These are phyloP conservation scores for Daldinia sp. DNA, from an alignment of 2,329 filamentous ascomycete species.

Conservation along the genomic window DNA sequence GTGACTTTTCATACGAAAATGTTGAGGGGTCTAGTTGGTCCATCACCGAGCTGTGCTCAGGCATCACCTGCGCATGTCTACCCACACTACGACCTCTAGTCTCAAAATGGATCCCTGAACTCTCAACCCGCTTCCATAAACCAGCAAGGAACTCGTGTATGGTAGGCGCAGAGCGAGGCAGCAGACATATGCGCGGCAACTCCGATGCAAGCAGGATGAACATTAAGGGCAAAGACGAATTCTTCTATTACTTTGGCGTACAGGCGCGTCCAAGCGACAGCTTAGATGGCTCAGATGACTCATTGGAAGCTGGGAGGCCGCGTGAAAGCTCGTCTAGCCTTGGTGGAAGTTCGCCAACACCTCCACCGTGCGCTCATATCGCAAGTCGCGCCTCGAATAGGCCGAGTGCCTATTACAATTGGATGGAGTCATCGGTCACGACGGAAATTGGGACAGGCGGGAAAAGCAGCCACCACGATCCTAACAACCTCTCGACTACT, in stretches of 20 bases:
- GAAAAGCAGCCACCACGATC: conserved; percentile 5
- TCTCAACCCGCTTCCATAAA: conserved; percentile 41
- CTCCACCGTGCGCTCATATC: conserved; percentile 28
- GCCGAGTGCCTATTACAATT: conserved; percentile 25
- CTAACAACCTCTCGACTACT: conserved; percentile 25
- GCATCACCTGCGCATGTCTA: conserved; percentile 54
- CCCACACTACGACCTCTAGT: conserved; percentile 53
- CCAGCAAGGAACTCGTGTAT: conserved; percentile 20
- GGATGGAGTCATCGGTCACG: conserved; percentile 41
- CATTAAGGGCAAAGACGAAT: conserved; percentile 24
- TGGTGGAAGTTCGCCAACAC: conserved; percentile 18
- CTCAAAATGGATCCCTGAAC: conserved; percentile 43
- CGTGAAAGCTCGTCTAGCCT: conserved; percentile 24
- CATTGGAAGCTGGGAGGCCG: conserved; percentile 11
- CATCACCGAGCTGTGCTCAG: conserved; percentile 53
- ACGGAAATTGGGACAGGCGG: conserved; percentile 40
- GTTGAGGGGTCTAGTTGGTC: conserved; percentile 55
- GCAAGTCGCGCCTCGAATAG: conserved; percentile 6
- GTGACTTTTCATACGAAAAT: conserved; percentile 56
- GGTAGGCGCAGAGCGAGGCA: conserved; percentile 24
- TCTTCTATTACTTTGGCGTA: conserved; percentile 27
- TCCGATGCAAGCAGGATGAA: conserved; percentile 33
- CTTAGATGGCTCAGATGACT: conserved; percentile 31
- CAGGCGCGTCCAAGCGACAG: conserved; percentile 26
- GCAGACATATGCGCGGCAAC: conserved; percentile 33